These are phyloP conservation scores for Singerocomus inundabilis DNA, from an alignment of 1,284 basidiomycete genomes.

Conservation along the genomic window DNA sequence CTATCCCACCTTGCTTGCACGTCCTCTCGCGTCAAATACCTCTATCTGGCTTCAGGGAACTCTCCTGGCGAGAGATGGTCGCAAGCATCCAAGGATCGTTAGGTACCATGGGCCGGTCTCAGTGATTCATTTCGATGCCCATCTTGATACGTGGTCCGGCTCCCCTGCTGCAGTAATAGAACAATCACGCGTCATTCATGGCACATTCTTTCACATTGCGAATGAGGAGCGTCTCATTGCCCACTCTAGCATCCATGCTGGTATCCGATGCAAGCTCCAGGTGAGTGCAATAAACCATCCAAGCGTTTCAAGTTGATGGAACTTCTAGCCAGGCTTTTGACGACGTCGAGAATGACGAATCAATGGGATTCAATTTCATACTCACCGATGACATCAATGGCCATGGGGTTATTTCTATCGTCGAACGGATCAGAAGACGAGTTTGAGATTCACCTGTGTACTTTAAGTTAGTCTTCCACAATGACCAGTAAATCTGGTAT, in stretches of 20 bases:
- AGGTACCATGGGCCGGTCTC: conserved; percentile 74
- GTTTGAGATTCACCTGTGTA: conserved; percentile 74
- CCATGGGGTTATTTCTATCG: conserved; percentile 58
- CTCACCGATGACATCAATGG: conserved; percentile 78
- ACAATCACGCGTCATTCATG: conserved; percentile 69
- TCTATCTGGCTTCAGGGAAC: conserved; percentile 28
- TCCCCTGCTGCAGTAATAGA: conserved; percentile 54
- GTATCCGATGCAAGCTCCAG: conserved; percentile 70
- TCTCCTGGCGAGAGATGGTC: conserved; percentile 50
- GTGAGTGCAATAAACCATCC: conserved; percentile 37
- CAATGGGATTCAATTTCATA: conserved; percentile 69
- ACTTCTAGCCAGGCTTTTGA: conserved; percentile 43
- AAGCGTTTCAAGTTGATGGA: neutral
- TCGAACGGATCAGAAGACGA: conserved; percentile 58
- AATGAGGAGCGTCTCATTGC: conserved; percentile 70
- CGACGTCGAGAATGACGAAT: conserved; percentile 62
- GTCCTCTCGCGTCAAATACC: conserved; percentile 42
- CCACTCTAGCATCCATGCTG: conserved; percentile 74
- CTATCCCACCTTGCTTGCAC: conserved; percentile 64
- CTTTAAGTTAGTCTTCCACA: conserved; percentile 50
- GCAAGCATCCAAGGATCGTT: conserved; percentile 65
- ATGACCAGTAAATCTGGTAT: neutral
- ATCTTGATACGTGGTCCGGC: conserved; percentile 61
- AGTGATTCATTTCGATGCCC: conserved; percentile 81
- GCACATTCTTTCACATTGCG: conserved; percentile 75